Evolutionary conservation across 257 asterid genomes (phyloP).

Genomic region (Solanum chilense): DNA sequence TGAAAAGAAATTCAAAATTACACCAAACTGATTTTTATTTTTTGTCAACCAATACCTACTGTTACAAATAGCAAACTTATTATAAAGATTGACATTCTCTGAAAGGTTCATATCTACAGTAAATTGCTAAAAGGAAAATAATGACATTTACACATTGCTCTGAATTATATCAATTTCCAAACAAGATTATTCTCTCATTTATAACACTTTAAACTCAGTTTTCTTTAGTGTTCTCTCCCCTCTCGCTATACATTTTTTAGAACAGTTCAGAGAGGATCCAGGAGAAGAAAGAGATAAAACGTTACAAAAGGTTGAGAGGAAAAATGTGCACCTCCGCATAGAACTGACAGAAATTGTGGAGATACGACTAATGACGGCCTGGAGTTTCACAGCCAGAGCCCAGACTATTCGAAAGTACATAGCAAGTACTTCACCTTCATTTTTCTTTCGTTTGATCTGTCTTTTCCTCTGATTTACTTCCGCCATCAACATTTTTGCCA

Average conservation of each 20-base stretch:
- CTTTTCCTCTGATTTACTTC: conserved; percentile 17
- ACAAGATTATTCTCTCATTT: neutral
- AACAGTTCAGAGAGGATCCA: neutral
- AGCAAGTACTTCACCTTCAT: neutral
- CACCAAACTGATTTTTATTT: neutral
- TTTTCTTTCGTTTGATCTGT: conserved; percentile 9
- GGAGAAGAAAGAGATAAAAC: neutral
- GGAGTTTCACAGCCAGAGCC: neutral
- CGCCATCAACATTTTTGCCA: conserved; percentile 17
- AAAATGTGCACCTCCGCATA: neutral
- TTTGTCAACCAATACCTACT: neutral
- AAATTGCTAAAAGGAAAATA: neutral
- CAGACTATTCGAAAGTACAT: neutral
- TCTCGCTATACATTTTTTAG: neutral
- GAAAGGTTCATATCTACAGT: neutral
- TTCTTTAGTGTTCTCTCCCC: no score
- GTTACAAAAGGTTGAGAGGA: neutral
- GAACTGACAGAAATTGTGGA: neutral
- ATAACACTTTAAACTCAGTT: neutral
- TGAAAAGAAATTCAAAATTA: neutral
- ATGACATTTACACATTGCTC: neutral
- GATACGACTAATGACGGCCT: neutral
- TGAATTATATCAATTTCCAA: neutral
- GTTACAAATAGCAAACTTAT: neutral
- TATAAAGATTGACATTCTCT: neutral